Conservation (phyloP, 1,139 yeast species). For the Pneumocystis wakefieldiae region DNA sequence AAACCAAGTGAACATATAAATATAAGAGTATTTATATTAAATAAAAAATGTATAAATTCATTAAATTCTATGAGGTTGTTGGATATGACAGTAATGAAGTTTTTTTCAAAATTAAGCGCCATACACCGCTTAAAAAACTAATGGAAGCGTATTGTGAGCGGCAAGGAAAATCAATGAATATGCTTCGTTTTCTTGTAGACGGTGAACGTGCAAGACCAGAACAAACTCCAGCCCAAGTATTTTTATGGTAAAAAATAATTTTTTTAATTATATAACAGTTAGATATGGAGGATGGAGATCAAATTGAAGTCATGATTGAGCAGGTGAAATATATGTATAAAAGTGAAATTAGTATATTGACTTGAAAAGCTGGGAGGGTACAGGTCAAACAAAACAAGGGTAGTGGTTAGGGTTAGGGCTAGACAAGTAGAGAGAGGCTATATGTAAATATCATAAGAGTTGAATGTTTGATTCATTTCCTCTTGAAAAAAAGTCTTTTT, state of each 20-base stretch:
- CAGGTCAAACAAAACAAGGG: too few species aligned
- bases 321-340: slow-evolving; percentile 28
- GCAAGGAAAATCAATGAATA: slow-evolving; percentile 75
- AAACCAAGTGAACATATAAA: not conserved
- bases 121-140: slow-evolving; percentile 82
- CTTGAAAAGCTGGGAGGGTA: too few species aligned
- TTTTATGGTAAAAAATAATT: slow-evolving; percentile 9
- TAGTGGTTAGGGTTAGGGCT: too few species aligned
- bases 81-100: slow-evolving; percentile 45
- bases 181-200: slow-evolving; percentile 79
- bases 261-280: slow-evolving; percentile 19
- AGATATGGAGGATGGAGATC: slow-evolving; percentile 89
- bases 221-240: slow-evolving; percentile 70
- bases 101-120: slow-evolving; percentile 84
- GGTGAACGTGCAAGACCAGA: slow-evolving; percentile 81
- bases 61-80: not conserved
- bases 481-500: too few species aligned
- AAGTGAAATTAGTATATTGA: not conserved
- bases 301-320: slow-evolving; percentile 95
- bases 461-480: too few species aligned
- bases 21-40: not conserved
- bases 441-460: too few species aligned
- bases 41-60: not conserved
- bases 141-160: slow-evolving; percentile 98
- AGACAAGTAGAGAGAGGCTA: too few species aligned